Base-by-base conservation (phyloP, 495 filamentous ascomycete genomes). In the Lasiosphaeria hispida region DNA sequence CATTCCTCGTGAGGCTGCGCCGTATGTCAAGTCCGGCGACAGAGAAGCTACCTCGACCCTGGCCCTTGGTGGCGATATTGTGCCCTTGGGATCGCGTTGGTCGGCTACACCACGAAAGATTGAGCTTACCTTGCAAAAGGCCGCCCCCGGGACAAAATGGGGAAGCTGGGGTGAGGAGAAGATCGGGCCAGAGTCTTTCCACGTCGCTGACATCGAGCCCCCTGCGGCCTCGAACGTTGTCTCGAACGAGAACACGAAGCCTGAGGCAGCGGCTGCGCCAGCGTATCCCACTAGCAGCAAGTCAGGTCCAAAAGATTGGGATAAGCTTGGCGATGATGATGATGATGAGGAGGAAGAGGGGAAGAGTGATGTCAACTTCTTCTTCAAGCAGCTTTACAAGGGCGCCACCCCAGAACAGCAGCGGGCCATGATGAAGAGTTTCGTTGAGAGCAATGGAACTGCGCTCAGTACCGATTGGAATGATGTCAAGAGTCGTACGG, bases 371-470 rank as follows among this genome's bases (percentile, higher is more conserved):
- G 87, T 90, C 3, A 88, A 94, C 59, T 70, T 67, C 2, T 98
- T 97, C 75, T 98, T 98, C 80, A 93, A 95, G 79, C 87, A 87
- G 68, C 79, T 98, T 0, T 97, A 94, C 72, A 85, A 87, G 59
- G 77, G 77, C 52, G 87, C 91, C 0, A 85, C 89, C 52, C 82
- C 85, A 0, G 92, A 98, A 59, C 90, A 90, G 37, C 84, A 82
- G 63, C 82, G 91, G 3, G 94, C 94, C 3, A 98, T 98, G 94
- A 90, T 96, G 83, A 98, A 98, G 82, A 96, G 91, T 70, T 97
- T 89, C 64, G 71, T 84, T 18, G 94, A 98, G 76, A 96, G 91
- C 68, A 90, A 93, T 62, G 94, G 94, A 1, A 98, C 94, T 0
- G 85, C 91, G 1, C 74, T 98, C 59, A 97, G 92, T 69, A 98